Evolutionary conservation across 192 early-diverging fungal genomes (phyloP).

Genomic region (Mortierella alpina): DNA sequence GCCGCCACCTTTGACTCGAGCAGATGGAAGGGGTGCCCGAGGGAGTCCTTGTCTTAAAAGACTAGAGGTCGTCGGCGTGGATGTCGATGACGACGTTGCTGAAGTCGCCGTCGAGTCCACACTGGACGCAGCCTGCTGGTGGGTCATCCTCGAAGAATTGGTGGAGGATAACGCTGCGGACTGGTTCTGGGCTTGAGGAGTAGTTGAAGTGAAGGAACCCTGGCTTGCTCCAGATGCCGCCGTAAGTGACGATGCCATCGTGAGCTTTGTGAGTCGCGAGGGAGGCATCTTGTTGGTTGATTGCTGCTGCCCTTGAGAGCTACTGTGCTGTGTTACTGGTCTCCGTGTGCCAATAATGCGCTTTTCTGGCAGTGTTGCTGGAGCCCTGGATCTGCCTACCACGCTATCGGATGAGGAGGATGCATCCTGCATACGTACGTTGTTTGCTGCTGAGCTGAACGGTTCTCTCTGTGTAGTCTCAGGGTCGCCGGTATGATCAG

Average conservation of each 20-base stretch:
- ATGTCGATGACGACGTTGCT: neutral
- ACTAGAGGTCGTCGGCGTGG: neutral
- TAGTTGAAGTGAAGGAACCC: neutral
- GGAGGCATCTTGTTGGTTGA: slow-evolving; percentile 13
- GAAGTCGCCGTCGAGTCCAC: neutral
- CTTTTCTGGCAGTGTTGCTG: slow-evolving; percentile 24
- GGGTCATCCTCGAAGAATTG: too few relatives aligned
- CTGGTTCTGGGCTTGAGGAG: neutral
- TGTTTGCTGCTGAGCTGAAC: too few relatives aligned
- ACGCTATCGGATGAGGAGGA: neutral
- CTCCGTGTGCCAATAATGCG: slow-evolving; percentile 19
- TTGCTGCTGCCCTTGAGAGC: neutral
- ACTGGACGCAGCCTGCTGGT: neutral
- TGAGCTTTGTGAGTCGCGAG: slow-evolving; percentile 18
- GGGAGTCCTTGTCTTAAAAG: slow-evolving; percentile 16
- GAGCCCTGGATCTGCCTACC: neutral
- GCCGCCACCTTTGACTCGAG: slow-evolving; percentile 6
- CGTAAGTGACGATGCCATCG: neutral
- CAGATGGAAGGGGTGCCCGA: slow-evolving; percentile 10
- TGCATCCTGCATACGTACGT: neutral
- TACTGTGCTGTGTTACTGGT: neutral
- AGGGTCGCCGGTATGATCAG: neutral
- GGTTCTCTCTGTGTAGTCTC: neutral
- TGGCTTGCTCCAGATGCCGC: neutral
- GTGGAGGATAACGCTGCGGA: too few relatives aligned